Evolutionary conservation across 768 basidiomycete genomes (phyloP), one percentile per base, ranked within the genome.

Genomic region (Omphalotus guepiniiformis): DNA sequence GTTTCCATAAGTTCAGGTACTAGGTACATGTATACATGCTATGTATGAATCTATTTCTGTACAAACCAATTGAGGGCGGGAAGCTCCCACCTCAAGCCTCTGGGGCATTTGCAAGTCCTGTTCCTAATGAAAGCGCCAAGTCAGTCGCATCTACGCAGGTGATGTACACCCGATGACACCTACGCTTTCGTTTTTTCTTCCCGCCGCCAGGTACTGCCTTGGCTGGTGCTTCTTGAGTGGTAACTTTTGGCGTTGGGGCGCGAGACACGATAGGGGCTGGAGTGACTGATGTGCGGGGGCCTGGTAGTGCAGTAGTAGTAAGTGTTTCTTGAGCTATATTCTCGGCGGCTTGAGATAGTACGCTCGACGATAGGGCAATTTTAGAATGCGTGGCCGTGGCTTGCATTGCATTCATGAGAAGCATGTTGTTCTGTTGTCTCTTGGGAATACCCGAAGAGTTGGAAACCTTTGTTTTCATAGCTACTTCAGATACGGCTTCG

Each of bases 111-210:
- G n/a, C n/a, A n/a, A n/a, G n/a, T n/a, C n/a, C n/a, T n/a, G n/a
- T n/a, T n/a, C n/a, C n/a, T n/a, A n/a, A n/a, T n/a, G n/a, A n/a
- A n/a, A n/a, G n/a, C n/a, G n/a, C n/a, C n/a, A n/a, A n/a, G n/a
- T n/a, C n/a, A n/a, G n/a, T n/a, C n/a, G n/a, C n/a, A n/a, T n/a
- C n/a, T n/a, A n/a, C n/a, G n/a, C 8, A 48, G 38, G 39, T 30
- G 8, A 25, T 57, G 25, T 25, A 37, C 26, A 21, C 36, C 26
- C n/a, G 34, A 30, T 28, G n/a, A 16, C 15, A 68, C 83, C 47
- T 62, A 83, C 88, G 79, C 72, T 89, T 90, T 60, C 79, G 80
- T 67, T 85, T 91, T 69, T 85, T 88, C 61, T 79, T 87, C 19
- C 76, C 76, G 13, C 67, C 76, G 2, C 77, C 80, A 2, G 72